Evolutionary conservation across 73 alveolate species (phyloP).

Genomic region (Tetrahymena thermophila): DNA sequence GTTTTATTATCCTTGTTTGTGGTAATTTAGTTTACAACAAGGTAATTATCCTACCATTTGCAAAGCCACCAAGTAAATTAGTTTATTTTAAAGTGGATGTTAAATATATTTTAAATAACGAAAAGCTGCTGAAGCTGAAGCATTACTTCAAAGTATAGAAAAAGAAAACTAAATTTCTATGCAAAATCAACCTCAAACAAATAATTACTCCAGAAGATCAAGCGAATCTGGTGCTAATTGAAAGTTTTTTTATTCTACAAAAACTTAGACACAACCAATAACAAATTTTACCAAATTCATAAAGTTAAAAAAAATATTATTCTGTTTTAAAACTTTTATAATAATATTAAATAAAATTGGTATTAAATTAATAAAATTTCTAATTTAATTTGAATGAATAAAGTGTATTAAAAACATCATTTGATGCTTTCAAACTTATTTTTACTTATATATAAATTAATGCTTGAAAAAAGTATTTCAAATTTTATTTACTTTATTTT

Average conservation of each 20-base stretch:
- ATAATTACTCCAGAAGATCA: neutral
- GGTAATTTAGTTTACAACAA: slow-evolving; percentile 86
- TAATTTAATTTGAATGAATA: no score
- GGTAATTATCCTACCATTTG: slow-evolving; percentile 29
- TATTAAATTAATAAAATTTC: no score
- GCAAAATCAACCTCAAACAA: neutral
- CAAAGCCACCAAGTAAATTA: neutral
- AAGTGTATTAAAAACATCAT: no score
- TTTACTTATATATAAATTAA: no score
- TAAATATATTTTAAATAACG: neutral
- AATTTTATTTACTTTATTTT: no score
- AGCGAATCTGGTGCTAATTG: neutral
- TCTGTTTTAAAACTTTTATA: neutral
- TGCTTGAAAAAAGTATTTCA: no score
- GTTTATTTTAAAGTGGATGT: neutral
- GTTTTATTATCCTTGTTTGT: slow-evolving; percentile 65
- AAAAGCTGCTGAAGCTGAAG: neutral
- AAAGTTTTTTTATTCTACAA: neutral
- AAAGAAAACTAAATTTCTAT: neutral
- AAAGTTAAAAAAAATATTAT: neutral
- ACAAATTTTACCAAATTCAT: neutral
- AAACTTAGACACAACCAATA: no score
- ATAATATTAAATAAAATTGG: no score
- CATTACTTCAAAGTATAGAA: neutral
- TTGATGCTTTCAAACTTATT: no score